Base-by-base conservation (phyloP, 768 basidiomycete genomes). In the Tulasnella calospora region DNA sequence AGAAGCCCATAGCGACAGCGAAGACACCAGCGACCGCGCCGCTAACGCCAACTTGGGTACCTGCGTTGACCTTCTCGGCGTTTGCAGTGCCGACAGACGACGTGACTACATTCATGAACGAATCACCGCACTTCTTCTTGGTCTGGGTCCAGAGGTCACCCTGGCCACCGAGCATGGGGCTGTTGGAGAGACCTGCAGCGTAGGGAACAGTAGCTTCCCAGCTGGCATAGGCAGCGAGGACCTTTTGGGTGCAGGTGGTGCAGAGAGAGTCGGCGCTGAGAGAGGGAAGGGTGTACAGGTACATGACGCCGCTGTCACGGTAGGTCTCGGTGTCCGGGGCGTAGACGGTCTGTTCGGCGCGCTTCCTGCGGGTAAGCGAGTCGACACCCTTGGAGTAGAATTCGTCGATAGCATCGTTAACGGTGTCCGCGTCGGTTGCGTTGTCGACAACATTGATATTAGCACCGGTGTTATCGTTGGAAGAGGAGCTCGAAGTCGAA, bases 171-270 rank as follows among this genome's bases (percentile, higher is more conserved):
- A 99, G 86, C 76, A 98, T 86, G 19, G 86, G 83, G 82, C 91
- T 93, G 81, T 87, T 87, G 78, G 80, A 74, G 36, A 98, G 82
- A 73, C 97, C 95, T 38, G 92, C 89, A 10, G 88, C 93, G 84
- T 95, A 98, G 1, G 92, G 92, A 67, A 86, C 85, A 77, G 84
- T 83, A 57, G 89, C 88, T 85, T 96, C 93, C 84, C 89, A 96
- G 78, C 86, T 84, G 84, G 94, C 90, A 88, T 94, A 99, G 12
- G 90, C 81, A 1, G 90, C 89, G 81, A 99, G 83, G 83, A 96
- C 86, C 80, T 88, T 88, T 83, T 92, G 89, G 17, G 94, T 90
- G 90, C 97, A 99, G 19, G 90, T 81, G 2, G 88, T 90, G 90
- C 97, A 98, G 67, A 98, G 91, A 33, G 84, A 74, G 36, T 84